Base-by-base conservation (phyloP, 768 basidiomycete genomes). In the Mycena haematopus region DNA sequence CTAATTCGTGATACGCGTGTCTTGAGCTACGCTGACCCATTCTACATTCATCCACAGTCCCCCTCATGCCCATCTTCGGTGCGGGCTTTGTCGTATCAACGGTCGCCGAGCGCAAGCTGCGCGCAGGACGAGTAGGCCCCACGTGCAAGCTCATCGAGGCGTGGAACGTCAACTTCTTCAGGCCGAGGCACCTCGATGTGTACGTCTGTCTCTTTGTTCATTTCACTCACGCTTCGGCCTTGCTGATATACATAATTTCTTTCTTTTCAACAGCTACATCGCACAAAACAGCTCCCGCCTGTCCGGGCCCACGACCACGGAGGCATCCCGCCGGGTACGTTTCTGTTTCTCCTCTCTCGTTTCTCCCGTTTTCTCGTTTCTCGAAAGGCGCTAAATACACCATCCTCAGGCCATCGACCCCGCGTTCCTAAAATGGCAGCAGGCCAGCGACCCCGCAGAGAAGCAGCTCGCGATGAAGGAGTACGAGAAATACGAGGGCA, bases 61-160 rank as follows among this genome's bases (percentile, higher is more conserved):
- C 62, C 46, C 62, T 64, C 29, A 64, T 64, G 62, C 62, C 62
- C 15, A 64, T 64, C 52, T 52, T 64, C 46, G 62, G 62, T 17
- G 62, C 62, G 22, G 62, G 62, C 22, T 56, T 64, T 29, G 62
- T 33, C 45, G 62, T 64, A 17, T 64, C 62, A 19, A 59, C 62
- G n/a, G 38, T 64, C 24, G 62, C 62, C n/a, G 62, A 64, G 57
- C 62, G 62, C 46, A 64, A 64, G 47, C 52, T 64, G 46, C 62
- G 62, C 57, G 62, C 62, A 36, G 49, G 47, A 11, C 51, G 62
- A n/a, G 62, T 64, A 25, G 62, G 57, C 17, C 62, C 62, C 24
- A 64, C 62, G 52, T 64, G 62, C 38, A 64, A 64, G 29, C 62
- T 64, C 24, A 14, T 64, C 46, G 62, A 64, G 53, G 62, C 56